Base-by-base conservation (phyloP, 768 basidiomycete species). In the Aureoboletus auriporus region DNA sequence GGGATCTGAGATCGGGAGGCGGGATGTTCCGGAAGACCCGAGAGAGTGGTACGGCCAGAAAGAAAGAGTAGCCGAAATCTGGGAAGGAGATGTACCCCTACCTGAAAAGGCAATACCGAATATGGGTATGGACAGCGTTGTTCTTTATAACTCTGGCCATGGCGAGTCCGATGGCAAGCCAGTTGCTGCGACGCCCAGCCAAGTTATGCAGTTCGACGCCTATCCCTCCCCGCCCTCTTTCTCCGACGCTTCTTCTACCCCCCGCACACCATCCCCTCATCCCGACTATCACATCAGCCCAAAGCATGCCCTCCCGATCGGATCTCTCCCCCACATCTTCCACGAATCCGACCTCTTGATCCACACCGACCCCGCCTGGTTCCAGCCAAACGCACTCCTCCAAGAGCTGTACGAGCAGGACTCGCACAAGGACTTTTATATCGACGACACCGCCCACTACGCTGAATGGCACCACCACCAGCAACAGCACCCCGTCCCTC, bases 181-280 rank as follows among this genome's bases (percentile, higher is more conserved):
- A 33, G 31, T 33, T 33, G 13, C 31, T 33, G 31, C 31, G 31
- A 33, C 31, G 35, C n/a, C 14, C 35, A 37, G 16, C 4, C 34
- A 14, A 9, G 17, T 20, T 8, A 76, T 76, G 75, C 75, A 77
- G 61, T 86, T 84, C 66, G 82, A 84, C 71, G 66, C 72, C 7
- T 85, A 82, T 68, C 69, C 78, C 43, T 75, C 67, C 30, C 63
- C 64, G 35, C 58, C 64, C 29, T 55, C 81, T 56, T 83, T 82
- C 72, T 80, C 82, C 48, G 81, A 84, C 71, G 76, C 81, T 53
- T 84, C 79, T 43, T 73, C 84, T 38, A 73, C 77, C 1, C 86
- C 87, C 2, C 78, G 86, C 47, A 89, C 87, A 0, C 87, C 87
- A 0, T 88, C 87, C 1, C 87, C 87, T 17, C 72, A 68, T 39